Conservation (phyloP, 768 basidiomycete species). For the Phylloporus sp. region DNA sequence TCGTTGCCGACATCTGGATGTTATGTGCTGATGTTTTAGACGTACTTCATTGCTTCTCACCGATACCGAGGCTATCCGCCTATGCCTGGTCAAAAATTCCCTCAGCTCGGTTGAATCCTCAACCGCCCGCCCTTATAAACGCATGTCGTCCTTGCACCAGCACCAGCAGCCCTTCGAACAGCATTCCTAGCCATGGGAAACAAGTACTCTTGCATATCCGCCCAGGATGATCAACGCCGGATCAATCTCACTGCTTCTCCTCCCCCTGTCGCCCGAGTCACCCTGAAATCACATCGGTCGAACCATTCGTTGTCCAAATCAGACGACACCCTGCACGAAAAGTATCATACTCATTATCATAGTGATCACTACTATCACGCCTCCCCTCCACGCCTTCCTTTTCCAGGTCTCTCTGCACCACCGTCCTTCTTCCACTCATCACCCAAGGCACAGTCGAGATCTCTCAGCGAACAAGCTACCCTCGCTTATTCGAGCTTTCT, state of each 20-base stretch:
- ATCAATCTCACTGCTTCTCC: slow-evolving; percentile 7
- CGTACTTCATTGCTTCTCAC: not conserved
- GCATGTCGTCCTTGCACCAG: not conserved
- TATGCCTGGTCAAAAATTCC: not conserved
- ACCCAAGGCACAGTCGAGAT: slow-evolving; percentile 20
- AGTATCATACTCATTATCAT: slow-evolving; percentile 14
- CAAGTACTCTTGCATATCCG: slow-evolving; percentile 22
- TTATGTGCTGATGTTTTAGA: not conserved
- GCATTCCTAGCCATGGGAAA: slow-evolving; percentile 27
- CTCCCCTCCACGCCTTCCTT: slow-evolving; percentile 1
- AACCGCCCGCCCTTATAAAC: slow-evolving; percentile 15
- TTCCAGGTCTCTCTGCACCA: not conserved
- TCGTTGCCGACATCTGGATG: not conserved
- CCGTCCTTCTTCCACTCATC: slow-evolving; percentile 6
- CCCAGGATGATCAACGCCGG: slow-evolving; percentile 3
- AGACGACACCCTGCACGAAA: slow-evolving; percentile 40
- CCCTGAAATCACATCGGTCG: slow-evolving; percentile 38
- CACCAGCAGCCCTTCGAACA: not conserved
- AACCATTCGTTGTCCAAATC: slow-evolving; percentile 35
- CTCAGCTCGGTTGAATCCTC: not conserved
- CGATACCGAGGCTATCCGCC: not conserved
- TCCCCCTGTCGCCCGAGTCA: slow-evolving; percentile 32
- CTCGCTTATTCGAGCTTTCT: slow-evolving; percentile 50
- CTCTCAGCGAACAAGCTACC: slow-evolving; percentile 34
- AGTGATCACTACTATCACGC: slow-evolving; percentile 1